Evolutionary conservation across 129 eudicot genomes (phyloP), one percentile per base, ranked within the genome.

Genomic region (Artemisia tridentata): DNA sequence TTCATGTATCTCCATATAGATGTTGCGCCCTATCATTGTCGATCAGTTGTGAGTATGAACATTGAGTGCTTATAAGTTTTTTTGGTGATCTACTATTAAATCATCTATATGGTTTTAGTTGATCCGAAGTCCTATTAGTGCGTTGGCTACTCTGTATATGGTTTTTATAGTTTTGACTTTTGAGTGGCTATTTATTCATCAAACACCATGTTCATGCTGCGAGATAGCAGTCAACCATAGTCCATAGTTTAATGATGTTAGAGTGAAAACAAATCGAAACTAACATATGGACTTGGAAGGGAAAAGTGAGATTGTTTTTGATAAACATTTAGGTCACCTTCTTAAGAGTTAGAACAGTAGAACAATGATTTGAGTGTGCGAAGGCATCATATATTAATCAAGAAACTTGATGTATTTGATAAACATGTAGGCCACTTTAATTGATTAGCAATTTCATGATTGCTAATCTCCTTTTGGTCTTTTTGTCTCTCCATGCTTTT

Each of bases 321-420:
- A 38, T 38, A 38, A 29, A 61, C 64, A 73, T 31, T 64, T 73
- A 50, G 64, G 64, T 18, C 78, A 73, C 71, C 43, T 34, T 52
- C 21, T 17, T 21, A 21, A 73, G 23, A 63, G 77, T 73, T 62
- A 10, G n/a, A 50, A 50, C 70, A 61, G 31, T 31, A 48, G 2
- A 62, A 17, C 77, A 73, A 62, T 63, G 41, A 73, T 51, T 4
- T 50, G 18, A 31, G 63, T 73, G 68, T 34, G 31, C 29, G 53
- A 73, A 50, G 15, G 51, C 51, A 62, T 71, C 66, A 71, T 43
- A 38, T 34, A 46, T 72, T 20, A 43, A n/a, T 31, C 41, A 31
- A 5, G 7, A 72, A 72, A 72, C 20, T 49, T 60, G 77, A 34
- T 48, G 48, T 74, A 31, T 65, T 72, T 74, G 29, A 27, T 38